phyloP scores from a whole-genome alignment of 192 early-diverging fungal genomes.

The Coemansia javaensis region DNA sequence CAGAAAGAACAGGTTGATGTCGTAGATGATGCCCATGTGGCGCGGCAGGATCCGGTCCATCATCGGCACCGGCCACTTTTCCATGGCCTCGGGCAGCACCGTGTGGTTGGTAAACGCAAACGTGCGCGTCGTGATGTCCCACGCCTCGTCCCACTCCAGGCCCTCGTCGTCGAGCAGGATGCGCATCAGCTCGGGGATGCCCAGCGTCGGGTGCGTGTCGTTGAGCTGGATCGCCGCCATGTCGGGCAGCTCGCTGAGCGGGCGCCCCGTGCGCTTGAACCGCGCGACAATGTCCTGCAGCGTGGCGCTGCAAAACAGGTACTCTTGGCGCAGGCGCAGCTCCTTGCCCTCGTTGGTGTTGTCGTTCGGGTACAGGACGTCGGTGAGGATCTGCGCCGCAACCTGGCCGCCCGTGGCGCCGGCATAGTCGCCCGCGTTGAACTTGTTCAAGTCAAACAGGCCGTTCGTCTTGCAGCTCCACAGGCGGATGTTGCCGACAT shows the following conservation, averaged over 20 bases:
- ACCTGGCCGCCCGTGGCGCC: constrained; percentile 89
- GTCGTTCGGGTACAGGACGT: constrained; percentile 96
- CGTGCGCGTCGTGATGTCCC: constrained; percentile 81
- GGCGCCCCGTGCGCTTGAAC: constrained; percentile 81
- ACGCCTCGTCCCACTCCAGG: constrained; percentile 91
- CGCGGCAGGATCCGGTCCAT: constrained; percentile 88
- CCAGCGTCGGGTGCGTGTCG: constrained; percentile 96
- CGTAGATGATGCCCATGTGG: constrained; percentile 98
- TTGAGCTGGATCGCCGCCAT: constrained; percentile 97
- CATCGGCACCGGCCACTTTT: constrained; percentile 96
- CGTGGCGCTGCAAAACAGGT: constrained; percentile 91
- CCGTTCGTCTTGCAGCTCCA: constrained; percentile 92
- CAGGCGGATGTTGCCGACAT: constrained; percentile 94
- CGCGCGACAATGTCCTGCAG: constrained; percentile 85
- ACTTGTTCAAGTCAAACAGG: constrained; percentile 80
- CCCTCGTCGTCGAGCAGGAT: constrained; percentile 89
- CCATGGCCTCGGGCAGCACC: constrained; percentile 96
- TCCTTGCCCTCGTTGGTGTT: constrained; percentile 96
- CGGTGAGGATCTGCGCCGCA: constrained; percentile 88
- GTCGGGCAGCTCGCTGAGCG: constrained; percentile 85
- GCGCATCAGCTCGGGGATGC: constrained; percentile 89
- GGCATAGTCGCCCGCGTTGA: constrained; percentile 90
- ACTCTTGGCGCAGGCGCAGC: constrained; percentile 96
- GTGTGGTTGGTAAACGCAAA: constrained; percentile 99
- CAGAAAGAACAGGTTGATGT: constrained; percentile 98